Base-by-base conservation (phyloP, 1,139 yeast genomes). In the Debaryomyces udenii region DNA sequence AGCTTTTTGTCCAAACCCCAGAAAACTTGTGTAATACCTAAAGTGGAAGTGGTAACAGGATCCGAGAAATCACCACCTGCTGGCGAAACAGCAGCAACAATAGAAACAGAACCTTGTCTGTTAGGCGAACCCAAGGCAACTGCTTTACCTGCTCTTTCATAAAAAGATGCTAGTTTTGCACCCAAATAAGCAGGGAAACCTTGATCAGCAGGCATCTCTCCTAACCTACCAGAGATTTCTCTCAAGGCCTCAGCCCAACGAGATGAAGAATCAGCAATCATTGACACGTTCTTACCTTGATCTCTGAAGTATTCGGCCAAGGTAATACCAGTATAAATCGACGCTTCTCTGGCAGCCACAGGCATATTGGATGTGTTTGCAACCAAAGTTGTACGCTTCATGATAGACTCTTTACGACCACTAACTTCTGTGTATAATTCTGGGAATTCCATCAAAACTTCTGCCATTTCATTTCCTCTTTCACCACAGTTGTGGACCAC, bases 21-120 rank as follows among this genome's bases (percentile, higher is more conserved):
- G 77, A 94, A 93, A 46, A 94, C 99, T 76, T 93, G 99, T 27
- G 99, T 94, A 58, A 93, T 93, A 84, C 97, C 97, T 61, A 93
- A 81, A 35, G 99, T 93, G 9, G 99, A 81, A 27, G 98, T 93
- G 29, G 99, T 93, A 55, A 93, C 99, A 34, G 99, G 99, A 74
- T 93, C 99, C 15, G 99, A 93, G 83, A 93, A 91, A 78, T 93
- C 99, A 84, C 99, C 99, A 82, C 99, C 99, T 45, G 99, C 98
- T 55, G 99, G 99, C 6, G 98, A 91, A 37, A 93, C 99, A 55
- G 99, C 99, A 46, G 99, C 99, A 59, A 93, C 99, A 68, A 93
- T 93, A 20, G 99, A 93, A 51, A 93, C 99, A 28, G 98, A 91
- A 48, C 99, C 99, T 54, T 80, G 63, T 76, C 99, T 89, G 56